A percentile compares a stretch with the other conserved stretches of the same genome.
phyloP scores from a whole-genome alignment of 257 asterid genomes.

The Solanum dulcamara region DNA sequence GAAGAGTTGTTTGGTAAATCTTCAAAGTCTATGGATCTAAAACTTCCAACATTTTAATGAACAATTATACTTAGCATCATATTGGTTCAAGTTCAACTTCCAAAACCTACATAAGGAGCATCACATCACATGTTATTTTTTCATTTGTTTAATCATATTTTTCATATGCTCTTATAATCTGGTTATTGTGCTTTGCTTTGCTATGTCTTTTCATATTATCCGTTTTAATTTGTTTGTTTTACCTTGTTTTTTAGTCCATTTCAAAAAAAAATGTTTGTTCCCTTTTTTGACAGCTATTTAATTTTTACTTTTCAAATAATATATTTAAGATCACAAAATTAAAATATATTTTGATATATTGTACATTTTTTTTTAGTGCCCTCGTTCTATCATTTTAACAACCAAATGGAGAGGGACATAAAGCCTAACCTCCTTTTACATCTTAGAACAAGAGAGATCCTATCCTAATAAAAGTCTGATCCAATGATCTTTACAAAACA shows the following conservation, averaged over 20 bases:
- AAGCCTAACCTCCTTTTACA: no score
- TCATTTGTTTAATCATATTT: background rate
- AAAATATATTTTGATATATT: no score
- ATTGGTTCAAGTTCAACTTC: background rate
- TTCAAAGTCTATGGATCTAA: background rate
- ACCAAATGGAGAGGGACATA: no score
- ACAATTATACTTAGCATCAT: background rate
- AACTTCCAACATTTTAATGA: background rate
- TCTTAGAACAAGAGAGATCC: no score
- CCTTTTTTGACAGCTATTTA: no score
- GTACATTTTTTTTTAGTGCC: no score
- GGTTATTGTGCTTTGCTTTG: background rate
- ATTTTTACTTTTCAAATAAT: background rate
- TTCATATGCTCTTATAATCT: background rate
- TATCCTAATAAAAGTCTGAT: no score
- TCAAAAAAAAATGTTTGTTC: background rate
- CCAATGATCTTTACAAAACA: no score
- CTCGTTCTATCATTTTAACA: no score
- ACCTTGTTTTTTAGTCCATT: background rate
- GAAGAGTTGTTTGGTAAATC: conserved; percentile 27
- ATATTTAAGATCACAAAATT: no score
- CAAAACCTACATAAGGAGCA: background rate
- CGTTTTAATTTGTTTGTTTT: background rate
- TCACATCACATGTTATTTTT: background rate
- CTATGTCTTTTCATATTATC: background rate